These are phyloP conservation scores for Pisolithus orientalis DNA, from an alignment of 768 basidiomycete genomes.

Conservation along the genomic window DNA sequence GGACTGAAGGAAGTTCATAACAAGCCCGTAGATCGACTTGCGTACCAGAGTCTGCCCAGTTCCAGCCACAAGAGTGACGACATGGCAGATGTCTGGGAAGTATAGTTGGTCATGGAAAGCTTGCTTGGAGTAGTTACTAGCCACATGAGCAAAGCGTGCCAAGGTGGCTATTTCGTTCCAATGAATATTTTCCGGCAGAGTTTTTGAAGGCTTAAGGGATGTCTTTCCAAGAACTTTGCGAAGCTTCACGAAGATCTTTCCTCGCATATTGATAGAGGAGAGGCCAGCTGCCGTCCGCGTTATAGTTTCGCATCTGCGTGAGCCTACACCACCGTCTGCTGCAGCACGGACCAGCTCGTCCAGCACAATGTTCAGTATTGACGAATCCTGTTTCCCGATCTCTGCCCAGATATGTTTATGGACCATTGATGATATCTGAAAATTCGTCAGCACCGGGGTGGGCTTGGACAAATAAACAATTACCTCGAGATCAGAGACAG, in stretches of 20 bases:
- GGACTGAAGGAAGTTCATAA: slow-evolving; percentile 78
- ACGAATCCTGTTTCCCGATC: slow-evolving; percentile 61
- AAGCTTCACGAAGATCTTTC: slow-evolving; percentile 69
- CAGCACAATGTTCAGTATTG: slow-evolving; percentile 63
- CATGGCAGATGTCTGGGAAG: slow-evolving; percentile 77
- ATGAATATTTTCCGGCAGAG: slow-evolving; percentile 62
- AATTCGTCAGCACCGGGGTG: slow-evolving; percentile 2
- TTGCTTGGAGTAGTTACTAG: slow-evolving; percentile 61
- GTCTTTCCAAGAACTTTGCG: slow-evolving; percentile 78
- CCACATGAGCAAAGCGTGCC: slow-evolving; percentile 65
- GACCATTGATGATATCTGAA: slow-evolving; percentile 56
- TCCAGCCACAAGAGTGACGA: slow-evolving; percentile 71
- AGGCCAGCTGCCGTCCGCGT: slow-evolving; percentile 68
- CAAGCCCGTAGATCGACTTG: slow-evolving; percentile 73
- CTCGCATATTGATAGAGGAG: slow-evolving; percentile 72
- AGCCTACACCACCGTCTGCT: slow-evolving; percentile 76
- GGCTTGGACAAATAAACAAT: slow-evolving; percentile 2
- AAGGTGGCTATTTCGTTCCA: slow-evolving; percentile 82
- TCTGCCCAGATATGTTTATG: slow-evolving; percentile 77
- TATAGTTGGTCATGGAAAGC: slow-evolving; percentile 67
- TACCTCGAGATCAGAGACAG: slow-evolving; percentile 69
- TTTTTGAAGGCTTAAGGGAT: slow-evolving; percentile 53
- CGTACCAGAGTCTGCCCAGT: slow-evolving; percentile 70
- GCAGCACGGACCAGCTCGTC: slow-evolving; percentile 80
- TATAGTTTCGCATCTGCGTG: slow-evolving; percentile 67